A percentile compares a stretch with the other conserved stretches of the same genome.
phyloP scores from a whole-genome alignment of 2,329 filamentous ascomycete species.

The Talaromyces marneffei region DNA sequence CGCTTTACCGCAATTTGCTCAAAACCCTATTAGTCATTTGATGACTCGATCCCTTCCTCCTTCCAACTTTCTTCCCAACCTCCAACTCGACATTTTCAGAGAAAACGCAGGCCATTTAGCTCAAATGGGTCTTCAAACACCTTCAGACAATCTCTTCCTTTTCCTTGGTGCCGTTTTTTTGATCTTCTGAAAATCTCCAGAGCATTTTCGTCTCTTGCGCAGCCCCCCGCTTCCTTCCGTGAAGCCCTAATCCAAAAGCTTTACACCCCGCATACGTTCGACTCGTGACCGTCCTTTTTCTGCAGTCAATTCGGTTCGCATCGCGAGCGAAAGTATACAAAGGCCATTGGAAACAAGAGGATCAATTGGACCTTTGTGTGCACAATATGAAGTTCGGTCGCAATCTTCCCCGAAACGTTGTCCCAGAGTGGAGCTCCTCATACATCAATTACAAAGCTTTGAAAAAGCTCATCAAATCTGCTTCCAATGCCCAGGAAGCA shows the following conservation, averaged over 20 bases:
- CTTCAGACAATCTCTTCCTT: neutral
- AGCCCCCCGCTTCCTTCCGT: neutral
- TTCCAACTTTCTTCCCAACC: neutral
- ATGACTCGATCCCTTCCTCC: neutral
- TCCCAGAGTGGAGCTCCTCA: constrained; percentile 46
- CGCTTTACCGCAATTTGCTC: neutral
- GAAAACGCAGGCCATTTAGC: neutral
- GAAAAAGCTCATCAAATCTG: constrained; percentile 87
- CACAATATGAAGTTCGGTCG: constrained; percentile 47
- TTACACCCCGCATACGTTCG: neutral
- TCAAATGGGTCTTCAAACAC: neutral
- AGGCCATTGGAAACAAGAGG: neutral
- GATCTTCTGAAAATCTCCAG: neutral
- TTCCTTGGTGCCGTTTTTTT: constrained; percentile 15
- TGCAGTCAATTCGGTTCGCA: neutral
- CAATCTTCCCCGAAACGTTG: constrained; percentile 45
- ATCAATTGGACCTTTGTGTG: neutral
- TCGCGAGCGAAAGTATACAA: neutral
- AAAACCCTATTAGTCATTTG: neutral
- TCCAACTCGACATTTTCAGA: neutral
- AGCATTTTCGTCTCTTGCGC: neutral
- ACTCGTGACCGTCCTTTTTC: neutral
- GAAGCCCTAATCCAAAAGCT: constrained; percentile 1
- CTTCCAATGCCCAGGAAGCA: constrained; percentile 60
- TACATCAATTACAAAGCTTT: constrained; percentile 54